Evolutionary conservation across 1,284 basidiomycete genomes (phyloP).

Genomic region (Marasmius oreades): DNA sequence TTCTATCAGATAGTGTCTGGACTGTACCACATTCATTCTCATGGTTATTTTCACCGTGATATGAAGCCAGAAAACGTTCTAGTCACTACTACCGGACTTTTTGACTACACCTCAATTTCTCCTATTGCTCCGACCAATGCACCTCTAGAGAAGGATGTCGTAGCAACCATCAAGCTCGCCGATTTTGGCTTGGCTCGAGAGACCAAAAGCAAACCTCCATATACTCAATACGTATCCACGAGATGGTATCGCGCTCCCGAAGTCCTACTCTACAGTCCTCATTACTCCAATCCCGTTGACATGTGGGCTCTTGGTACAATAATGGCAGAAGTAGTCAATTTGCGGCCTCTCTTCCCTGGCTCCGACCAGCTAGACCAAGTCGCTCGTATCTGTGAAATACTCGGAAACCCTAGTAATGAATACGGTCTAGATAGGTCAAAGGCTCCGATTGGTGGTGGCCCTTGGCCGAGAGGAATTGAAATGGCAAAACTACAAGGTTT

Average conservation of each 20-base stretch:
- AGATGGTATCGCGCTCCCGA: constrained; percentile 99
- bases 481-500: constrained; percentile 89
- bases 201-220: constrained; percentile 86
- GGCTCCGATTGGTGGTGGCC: constrained; percentile 78
- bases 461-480: constrained; percentile 83
- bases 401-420: constrained; percentile 88
- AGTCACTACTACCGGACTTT: constrained; percentile 97
- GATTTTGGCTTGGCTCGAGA: constrained; percentile 98
- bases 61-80: constrained; percentile 99
- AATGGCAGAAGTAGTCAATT: constrained; percentile 93
- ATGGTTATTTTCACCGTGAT: constrained; percentile 98
- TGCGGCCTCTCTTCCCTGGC: constrained; percentile 98
- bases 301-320: constrained; percentile 99
- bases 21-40: constrained; percentile 87
- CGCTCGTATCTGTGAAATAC: constrained; percentile 81
- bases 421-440: constrained; percentile 79
- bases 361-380: constrained; percentile 94
- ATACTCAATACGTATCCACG: constrained; percentile 98
- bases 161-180: constrained; percentile 96
- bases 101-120: constrained; percentile 86
- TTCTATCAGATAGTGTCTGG: constrained; percentile 92
- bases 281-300: constrained; percentile 96
- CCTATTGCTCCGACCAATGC: constrained; percentile 54
- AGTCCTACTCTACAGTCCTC: constrained; percentile 85
- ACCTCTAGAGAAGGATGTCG: constrained; percentile 86